phyloP scores from a whole-genome alignment of 805 yeast genomes.

The Kazachstania taianensis region DNA sequence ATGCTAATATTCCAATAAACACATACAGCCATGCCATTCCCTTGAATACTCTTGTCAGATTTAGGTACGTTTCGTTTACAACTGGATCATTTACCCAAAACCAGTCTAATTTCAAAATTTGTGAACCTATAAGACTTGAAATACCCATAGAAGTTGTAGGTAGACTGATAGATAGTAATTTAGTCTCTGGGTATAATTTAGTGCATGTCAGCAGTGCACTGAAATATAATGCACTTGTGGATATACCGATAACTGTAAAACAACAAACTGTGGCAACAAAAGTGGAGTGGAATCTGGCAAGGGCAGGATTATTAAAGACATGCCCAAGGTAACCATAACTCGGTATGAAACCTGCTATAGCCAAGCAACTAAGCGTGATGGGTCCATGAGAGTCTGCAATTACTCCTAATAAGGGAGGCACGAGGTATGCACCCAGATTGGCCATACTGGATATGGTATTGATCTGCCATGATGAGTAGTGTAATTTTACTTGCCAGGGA shows the following conservation, averaged over 20 bases:
- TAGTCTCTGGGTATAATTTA: slow-evolving; percentile 63
- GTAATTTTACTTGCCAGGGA: slow-evolving; percentile 47
- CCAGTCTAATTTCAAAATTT: slow-evolving; percentile 37
- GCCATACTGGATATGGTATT: slow-evolving; percentile 68
- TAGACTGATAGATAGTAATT: slow-evolving; percentile 73
- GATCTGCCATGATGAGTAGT: slow-evolving; percentile 54
- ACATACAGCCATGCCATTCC: slow-evolving; percentile 46
- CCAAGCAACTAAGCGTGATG: slow-evolving; percentile 51
- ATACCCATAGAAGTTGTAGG: slow-evolving; percentile 87
- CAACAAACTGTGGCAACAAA: slow-evolving; percentile 36
- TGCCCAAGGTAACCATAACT: slow-evolving; percentile 48
- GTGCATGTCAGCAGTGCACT: slow-evolving; percentile 73
- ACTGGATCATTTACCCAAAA: slow-evolving; percentile 25
- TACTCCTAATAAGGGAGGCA: slow-evolving; percentile 74
- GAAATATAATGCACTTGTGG: slow-evolving; percentile 65
- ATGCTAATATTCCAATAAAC: slow-evolving; percentile 47
- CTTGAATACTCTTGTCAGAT: slow-evolving; percentile 43
- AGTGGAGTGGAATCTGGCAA: slow-evolving; percentile 6
- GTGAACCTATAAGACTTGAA: slow-evolving; percentile 68
- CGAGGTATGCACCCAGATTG: slow-evolving; percentile 73
- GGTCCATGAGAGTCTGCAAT: slow-evolving; percentile 84
- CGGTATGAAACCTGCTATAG: slow-evolving; percentile 54
- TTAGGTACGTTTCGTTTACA: slow-evolving; percentile 25
- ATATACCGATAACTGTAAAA: slow-evolving; percentile 54
- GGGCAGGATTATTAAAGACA: slow-evolving; percentile 22